Conservation (phyloP, 805 yeast genomes). For the Hanseniaspora vineae region DNA sequence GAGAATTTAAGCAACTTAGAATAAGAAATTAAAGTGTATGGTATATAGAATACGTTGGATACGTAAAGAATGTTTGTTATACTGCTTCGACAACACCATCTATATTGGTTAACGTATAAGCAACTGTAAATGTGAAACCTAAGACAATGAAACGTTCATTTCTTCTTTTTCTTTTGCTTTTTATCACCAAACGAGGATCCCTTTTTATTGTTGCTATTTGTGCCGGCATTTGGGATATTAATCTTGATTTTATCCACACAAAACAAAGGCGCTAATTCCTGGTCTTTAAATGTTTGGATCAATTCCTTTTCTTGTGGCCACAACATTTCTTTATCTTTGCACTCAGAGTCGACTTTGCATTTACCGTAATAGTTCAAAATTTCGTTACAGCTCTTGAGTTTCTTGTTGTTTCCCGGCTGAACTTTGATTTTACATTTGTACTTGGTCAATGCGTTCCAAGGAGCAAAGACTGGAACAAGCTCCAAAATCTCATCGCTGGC, state of each 20-base stretch:
- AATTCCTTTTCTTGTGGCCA: constrained; percentile 61
- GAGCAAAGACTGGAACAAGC: constrained; percentile 66
- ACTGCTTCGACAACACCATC: no score
- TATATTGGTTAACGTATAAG: no score
- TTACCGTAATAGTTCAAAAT: constrained; percentile 41
- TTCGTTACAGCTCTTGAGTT: constrained; percentile 76
- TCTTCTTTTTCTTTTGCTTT: constrained; percentile 11
- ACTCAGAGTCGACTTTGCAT: constrained; percentile 33
- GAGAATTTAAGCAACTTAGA: neutral
- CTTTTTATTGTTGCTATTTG: constrained; percentile 13
- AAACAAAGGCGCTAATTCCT: constrained; percentile 52
- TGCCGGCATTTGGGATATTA: constrained; percentile 32
- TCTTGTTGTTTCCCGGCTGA: constrained; percentile 66
- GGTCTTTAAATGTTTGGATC: constrained; percentile 42
- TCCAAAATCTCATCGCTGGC: constrained; percentile 33
- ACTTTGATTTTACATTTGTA: constrained; percentile 73
- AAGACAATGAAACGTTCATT: constrained; percentile 1
- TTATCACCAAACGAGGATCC: constrained; percentile 3
- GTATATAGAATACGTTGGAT: neutral
- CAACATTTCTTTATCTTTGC: constrained; percentile 36
- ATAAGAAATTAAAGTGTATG: neutral
- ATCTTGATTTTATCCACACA: constrained; percentile 64
- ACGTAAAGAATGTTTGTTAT: neutral
- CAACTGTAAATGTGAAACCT: no score
- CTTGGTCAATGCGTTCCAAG: constrained; percentile 71